Evolutionary conservation across 306 rosid species (phyloP), one percentile per base, ranked within the genome.

Genomic region (Rosa multiflora): DNA sequence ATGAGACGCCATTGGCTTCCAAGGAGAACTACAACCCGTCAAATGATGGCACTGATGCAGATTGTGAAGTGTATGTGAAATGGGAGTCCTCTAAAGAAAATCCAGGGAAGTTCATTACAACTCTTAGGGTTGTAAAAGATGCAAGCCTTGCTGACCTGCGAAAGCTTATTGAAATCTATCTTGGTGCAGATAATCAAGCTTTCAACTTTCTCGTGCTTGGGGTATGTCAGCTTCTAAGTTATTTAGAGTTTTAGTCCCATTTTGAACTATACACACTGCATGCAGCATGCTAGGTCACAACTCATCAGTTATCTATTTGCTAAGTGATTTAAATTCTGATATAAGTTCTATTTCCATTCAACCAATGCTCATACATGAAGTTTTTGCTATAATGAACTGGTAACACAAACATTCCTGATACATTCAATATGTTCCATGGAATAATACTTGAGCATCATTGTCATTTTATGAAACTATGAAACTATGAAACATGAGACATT

Each of bases 21-120:
- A 81, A 69, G 80, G 84, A 81, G 72, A 81, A 81, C 80, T 47
- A 47, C 55, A 21, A 69, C 70, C 80, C 80, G 42, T 52, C 68
- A 70, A 37, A 68, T 59, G 76, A 59, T 61, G 72, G 56, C 44
- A 69, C 49, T 48, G 73, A 76, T 47, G 63, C 37, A 26, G 71
- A 44, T 37, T 32, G 56, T 15, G 84, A 75, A 6, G 80, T 81
- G 76, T 61, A 75, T 8, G 76, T 75, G 64, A 76, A 81, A 76
- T 81, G 84, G 80, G 80, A 81, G 39, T 76, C 71, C 11, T 44
- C 83, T 3, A 70, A 68, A 43, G 84, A 81, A 59, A 81, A 75
- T 75, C 71, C 80, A 15, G 84, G 83, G 75, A 80, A 74, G 48
- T 53, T 80, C 46, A 62, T 76, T 63, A 76, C 79, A 63, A 63